Evolutionary conservation across 1,139 yeast genomes (phyloP), one percentile per base, ranked within the genome.

Genomic region (Yamadazyma diospyri): DNA sequence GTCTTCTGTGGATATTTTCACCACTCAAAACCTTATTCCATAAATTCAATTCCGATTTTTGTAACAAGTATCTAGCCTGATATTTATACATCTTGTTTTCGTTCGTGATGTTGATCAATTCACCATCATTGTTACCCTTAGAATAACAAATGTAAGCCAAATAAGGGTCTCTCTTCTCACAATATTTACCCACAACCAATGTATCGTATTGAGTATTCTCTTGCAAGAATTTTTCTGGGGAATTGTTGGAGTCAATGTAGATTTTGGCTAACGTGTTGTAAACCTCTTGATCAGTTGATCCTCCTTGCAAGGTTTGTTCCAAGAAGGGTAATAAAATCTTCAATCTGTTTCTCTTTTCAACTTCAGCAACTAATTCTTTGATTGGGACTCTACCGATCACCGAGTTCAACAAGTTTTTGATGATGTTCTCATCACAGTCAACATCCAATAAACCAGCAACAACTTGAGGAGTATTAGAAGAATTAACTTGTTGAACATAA

Each of bases 141-240:
- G 94, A 94, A 61, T 92, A 92, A 35, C 96, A 94, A 63, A 92
- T 92, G 61, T 87, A 92, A 13, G 98, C 99, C 59, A 92, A 72
- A 66, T 87, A 92, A 41, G 99, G 99, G 55, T 92, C 99, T 61
- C 98, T 83, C 78, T 87, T 92, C 64, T 94, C 99, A 75, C 99
- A 94, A 71, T 92, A 92, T 57, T 81, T 88, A 72, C 98, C 99
- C 49, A 92, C 97, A 48, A 84, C 85, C 48, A 86, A 70, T 16
- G 98, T 84, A 61, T 92, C 94, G 64, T 94, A 92, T 53, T 76
- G 72, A 50, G 80, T 72, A 59, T 92, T 94, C 61, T 92, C 98
- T 59, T 81, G 82, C 67, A 92, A 75, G 70, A 94, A 94, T 61
- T 88, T 88, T 59, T 92, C 98, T 27, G 99, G 98, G 47, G 89